A percentile compares a stretch with the other conserved stretches of the same genome.
phyloP scores from a whole-genome alignment of 2,329 filamentous ascomycete species.

The Neophaeococcomyces mojaviensis region DNA sequence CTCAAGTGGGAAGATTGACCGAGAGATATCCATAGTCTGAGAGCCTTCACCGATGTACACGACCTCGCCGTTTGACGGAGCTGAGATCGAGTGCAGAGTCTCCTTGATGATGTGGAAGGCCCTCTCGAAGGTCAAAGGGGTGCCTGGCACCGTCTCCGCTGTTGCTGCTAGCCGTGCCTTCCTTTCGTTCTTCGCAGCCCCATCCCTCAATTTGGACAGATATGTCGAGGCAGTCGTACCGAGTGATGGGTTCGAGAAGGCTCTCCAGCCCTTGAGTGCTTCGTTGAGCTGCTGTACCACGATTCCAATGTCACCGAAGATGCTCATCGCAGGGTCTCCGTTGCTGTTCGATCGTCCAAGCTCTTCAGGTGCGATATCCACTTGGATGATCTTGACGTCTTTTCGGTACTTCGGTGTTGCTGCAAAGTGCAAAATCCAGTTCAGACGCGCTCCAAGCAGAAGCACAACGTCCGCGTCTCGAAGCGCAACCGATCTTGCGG shows the following conservation, averaged over 20 bases:
- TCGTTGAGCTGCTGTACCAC: conserved; percentile 41
- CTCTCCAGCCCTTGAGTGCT: conserved; percentile 40
- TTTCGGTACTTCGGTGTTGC: conserved; percentile 48
- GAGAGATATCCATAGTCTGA: conserved; percentile 56
- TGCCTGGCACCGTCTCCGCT: conserved; percentile 25
- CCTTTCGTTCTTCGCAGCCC: conserved; percentile 40
- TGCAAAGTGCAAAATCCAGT: conserved; percentile 54
- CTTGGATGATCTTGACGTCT: conserved; percentile 46
- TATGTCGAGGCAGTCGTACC: conserved; percentile 29
- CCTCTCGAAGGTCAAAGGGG: conserved; percentile 44
- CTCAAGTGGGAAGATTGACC: conserved; percentile 47
- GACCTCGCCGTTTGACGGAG: conserved; percentile 39
- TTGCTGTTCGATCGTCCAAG: conserved; percentile 45
- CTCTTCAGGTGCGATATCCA: conserved; percentile 48
- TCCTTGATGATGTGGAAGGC: conserved; percentile 48
- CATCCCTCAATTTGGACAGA: conserved; percentile 21
- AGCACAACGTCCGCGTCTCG: conserved; percentile 49
- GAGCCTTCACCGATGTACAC: conserved; percentile 53
- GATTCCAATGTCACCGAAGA: conserved; percentile 46
- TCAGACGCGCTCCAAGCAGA: conserved; percentile 47
- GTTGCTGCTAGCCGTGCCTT: conserved; percentile 38
- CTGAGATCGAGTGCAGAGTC: conserved; percentile 40
- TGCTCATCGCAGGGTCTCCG: conserved; percentile 35
- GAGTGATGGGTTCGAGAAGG: conserved; percentile 27
- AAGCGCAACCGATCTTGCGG: conserved; percentile 47